These are phyloP conservation scores for Fomitopsis pulvina DNA, from an alignment of 768 basidiomycete genomes.

Conservation along the genomic window DNA sequence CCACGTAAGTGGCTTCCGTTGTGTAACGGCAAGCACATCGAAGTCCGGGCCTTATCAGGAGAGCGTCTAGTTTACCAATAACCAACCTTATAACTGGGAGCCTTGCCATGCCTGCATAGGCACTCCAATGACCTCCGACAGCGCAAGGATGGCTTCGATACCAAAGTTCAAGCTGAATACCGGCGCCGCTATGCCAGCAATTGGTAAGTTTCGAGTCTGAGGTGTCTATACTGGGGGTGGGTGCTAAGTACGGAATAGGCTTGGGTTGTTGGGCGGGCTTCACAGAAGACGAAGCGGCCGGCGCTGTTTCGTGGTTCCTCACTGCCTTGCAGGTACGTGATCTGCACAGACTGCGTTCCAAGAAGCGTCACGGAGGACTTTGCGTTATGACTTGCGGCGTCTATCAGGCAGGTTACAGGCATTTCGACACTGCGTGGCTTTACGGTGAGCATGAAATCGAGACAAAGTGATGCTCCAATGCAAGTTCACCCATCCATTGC, in stretches of 20 bases:
- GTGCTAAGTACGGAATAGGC: slow-evolving; percentile 18
- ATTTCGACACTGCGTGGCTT: slow-evolving; percentile 26
- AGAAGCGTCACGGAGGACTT: background rate
- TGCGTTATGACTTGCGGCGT: background rate
- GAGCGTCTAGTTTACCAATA: too few relatives aligned
- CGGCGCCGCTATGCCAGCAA: slow-evolving; percentile 34
- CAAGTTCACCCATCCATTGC: background rate
- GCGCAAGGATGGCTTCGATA: slow-evolving; percentile 16
- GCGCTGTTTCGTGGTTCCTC: slow-evolving; percentile 32
- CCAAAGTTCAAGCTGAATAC: slow-evolving; percentile 34
- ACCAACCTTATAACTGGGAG: too few relatives aligned
- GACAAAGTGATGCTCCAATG: background rate
- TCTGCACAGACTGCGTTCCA: background rate
- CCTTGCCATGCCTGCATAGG: too few relatives aligned
- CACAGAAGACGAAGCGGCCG: slow-evolving; percentile 27
- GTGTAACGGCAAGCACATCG: too few relatives aligned
- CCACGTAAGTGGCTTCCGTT: too few relatives aligned
- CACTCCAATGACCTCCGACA: background rate
- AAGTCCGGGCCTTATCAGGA: background rate
- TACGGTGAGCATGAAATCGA: slow-evolving; percentile 14
- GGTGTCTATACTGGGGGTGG: background rate
- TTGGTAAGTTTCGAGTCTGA: slow-evolving; percentile 28
- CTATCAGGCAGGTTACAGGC: slow-evolving; percentile 19
- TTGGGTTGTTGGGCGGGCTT: slow-evolving; percentile 35
- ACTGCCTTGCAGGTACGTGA: slow-evolving; percentile 31